phyloP scores from a whole-genome alignment of 2,329 filamentous ascomycete species.

The Knufia petricola region DNA sequence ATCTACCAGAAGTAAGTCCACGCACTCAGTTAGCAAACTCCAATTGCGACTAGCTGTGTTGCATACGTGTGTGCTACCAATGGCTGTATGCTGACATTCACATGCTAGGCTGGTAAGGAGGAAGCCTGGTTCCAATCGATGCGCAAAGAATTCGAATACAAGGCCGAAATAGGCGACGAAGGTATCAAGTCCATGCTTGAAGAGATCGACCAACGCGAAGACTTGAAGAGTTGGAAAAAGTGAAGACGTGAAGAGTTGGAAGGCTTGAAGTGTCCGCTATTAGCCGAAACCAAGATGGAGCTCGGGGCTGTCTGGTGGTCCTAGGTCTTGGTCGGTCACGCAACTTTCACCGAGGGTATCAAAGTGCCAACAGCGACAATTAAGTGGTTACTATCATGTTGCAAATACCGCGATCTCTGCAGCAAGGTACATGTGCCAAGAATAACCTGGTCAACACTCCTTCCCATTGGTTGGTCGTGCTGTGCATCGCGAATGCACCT shows the following conservation, averaged over 20 bases:
- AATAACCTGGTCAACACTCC: too few species aligned
- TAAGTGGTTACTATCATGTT: too few species aligned
- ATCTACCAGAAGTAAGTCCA: conserved; percentile 18
- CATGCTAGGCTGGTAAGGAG: conserved; percentile 16
- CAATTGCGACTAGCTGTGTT: not conserved
- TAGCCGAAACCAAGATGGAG: too few species aligned
- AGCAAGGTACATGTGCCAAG: too few species aligned
- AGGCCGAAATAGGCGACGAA: conserved; percentile 11
- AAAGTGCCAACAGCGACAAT: too few species aligned
- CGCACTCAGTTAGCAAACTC: not conserved
- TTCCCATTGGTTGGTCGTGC: not conserved
- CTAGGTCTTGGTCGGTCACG: not conserved
- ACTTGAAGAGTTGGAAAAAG: too few species aligned
- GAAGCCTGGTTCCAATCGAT: conserved; percentile 17
- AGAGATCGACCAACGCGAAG: conserved; percentile 12
- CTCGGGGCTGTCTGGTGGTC: too few species aligned
- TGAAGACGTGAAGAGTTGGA: conserved; percentile 5
- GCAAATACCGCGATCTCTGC: too few species aligned
- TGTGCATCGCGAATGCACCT: not conserved
- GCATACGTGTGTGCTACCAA: not conserved
- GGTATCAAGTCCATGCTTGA: conserved; percentile 12
- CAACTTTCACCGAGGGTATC: not conserved
- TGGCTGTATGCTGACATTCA: not conserved
- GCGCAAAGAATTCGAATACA: conserved; percentile 18
- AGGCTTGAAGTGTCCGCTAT: too few species aligned